These are phyloP conservation scores for Hypoxylon rubiginosum DNA, from an alignment of 2,329 filamentous ascomycete species.

Conservation along the genomic window DNA sequence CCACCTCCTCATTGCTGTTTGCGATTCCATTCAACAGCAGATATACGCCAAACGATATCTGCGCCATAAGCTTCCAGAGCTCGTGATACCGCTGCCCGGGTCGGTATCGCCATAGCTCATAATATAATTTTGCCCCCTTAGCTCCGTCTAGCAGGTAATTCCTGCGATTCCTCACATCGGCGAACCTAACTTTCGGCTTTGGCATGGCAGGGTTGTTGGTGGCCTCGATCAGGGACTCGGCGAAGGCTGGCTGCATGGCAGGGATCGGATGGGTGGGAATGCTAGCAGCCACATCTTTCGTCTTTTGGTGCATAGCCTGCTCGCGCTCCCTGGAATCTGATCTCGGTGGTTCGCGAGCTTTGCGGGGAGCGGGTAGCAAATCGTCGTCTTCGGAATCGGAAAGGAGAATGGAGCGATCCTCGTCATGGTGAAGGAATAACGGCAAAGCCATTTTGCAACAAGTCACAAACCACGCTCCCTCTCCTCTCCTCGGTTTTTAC, in stretches of 20 bases:
- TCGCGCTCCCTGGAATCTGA: constrained; percentile 38
- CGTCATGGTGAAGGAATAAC: constrained; percentile 48
- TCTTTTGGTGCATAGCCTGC: constrained; percentile 48
- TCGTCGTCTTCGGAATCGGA: constrained; percentile 52
- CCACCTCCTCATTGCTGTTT: constrained; percentile 88
- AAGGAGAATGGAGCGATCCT: constrained; percentile 50
- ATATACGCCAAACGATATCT: constrained; percentile 95
- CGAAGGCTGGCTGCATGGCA: constrained; percentile 84
- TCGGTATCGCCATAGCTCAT: constrained; percentile 80
- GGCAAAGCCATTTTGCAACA: constrained; percentile 49
- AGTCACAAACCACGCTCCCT: constrained; percentile 30
- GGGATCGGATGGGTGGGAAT: constrained; percentile 75
- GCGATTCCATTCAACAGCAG: constrained; percentile 86
- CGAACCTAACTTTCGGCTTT: constrained; percentile 67
- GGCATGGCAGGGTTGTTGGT: constrained; percentile 61
- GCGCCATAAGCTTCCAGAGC: constrained; percentile 88
- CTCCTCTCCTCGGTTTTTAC: constrained; percentile 26
- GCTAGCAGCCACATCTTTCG: constrained; percentile 51
- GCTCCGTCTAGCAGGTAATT: constrained; percentile 76
- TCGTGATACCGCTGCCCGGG: constrained; percentile 85
- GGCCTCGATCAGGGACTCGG: constrained; percentile 83
- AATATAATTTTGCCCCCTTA: constrained; percentile 78
- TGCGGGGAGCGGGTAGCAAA: constrained; percentile 40
- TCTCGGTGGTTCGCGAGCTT: constrained; percentile 32
- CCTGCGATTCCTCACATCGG: constrained; percentile 72